Percentiles rank a stretch among this genome's conserved stretches.
phyloP scores from a whole-genome alignment of 768 basidiomycete species.

The Omphalotus guepiniiformis region DNA sequence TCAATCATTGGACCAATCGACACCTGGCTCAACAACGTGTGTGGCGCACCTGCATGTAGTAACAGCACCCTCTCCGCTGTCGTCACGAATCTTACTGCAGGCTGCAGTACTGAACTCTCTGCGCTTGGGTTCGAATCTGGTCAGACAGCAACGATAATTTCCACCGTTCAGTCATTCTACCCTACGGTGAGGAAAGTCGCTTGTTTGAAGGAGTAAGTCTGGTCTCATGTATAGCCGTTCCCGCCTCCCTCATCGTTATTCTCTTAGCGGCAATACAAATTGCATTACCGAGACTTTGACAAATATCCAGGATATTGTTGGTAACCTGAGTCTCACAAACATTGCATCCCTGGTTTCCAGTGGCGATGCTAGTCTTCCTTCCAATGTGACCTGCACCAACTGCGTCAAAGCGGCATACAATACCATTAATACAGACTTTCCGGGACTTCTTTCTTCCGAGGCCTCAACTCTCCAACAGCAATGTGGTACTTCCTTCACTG shows the following conservation, averaged over 20 bases:
- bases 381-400: conserved; percentile 46
- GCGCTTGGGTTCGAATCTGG: conserved; percentile 22
- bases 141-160: conserved; percentile 21
- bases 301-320: conserved; percentile 39
- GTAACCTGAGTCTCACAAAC: conserved; percentile 32
- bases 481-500: conserved; percentile 51
- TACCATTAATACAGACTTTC: conserved; percentile 30
- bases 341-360: conserved; percentile 15
- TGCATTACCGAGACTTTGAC: conserved; percentile 58
- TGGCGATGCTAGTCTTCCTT: conserved; percentile 17
- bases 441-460: conserved; percentile 25
- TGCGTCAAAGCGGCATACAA: conserved; percentile 53
- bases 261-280: conserved; percentile 31
- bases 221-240: neutral
- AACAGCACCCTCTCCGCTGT: conserved; percentile 56
- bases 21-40: conserved; percentile 54
- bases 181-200: conserved; percentile 49
- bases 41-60: conserved; percentile 51
- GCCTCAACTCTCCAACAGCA: conserved; percentile 27
- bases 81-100: conserved; percentile 46
- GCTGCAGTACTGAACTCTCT: conserved; percentile 38
- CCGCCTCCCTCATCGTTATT: neutral
- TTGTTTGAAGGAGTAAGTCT: conserved; percentile 64
- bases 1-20: conserved; percentile 49
- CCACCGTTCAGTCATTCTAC: conserved; percentile 48